A percentile compares a stretch with the other conserved stretches of the same genome.
Evolutionary conservation across 345 rosid genomes (phyloP).

Genomic region (Acer campestre): DNA sequence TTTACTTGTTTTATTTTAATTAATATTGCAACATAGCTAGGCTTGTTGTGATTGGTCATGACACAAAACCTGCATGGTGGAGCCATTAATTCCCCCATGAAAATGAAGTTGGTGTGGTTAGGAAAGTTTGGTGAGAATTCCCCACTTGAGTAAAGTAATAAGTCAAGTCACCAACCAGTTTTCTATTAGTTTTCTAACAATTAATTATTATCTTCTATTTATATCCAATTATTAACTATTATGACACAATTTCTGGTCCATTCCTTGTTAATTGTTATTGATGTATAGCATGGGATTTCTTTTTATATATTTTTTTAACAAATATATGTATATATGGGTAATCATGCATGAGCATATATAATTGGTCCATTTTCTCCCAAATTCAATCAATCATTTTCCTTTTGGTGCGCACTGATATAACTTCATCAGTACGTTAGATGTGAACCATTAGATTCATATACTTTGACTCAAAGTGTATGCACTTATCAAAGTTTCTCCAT

Average conservation of each 20-base stretch:
- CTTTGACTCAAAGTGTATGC: no score
- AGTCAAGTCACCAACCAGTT: not conserved
- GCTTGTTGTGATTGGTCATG: not conserved
- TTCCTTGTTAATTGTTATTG: not conserved
- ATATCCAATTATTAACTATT: not conserved
- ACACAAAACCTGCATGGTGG: not conserved
- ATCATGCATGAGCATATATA: no score
- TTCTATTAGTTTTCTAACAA: not conserved
- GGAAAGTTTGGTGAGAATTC: constrained; percentile 19
- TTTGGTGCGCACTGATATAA: no score
- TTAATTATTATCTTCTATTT: not conserved
- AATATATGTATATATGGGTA: no score
- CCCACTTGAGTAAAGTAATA: not conserved
- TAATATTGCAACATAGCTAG: not conserved
- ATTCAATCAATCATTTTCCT: no score
- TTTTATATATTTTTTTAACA: no score
- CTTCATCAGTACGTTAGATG: no score
- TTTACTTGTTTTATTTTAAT: not conserved
- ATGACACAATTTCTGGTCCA: not conserved
- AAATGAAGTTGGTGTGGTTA: constrained; percentile 10
- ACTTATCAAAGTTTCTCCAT: no score
- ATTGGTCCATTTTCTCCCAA: no score
- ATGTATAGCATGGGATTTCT: not conserved
- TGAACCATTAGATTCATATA: no score
- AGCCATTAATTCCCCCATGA: not conserved